Evolutionary conservation across 768 basidiomycete genomes (phyloP).

Genomic region (Antrodiella citrinella): DNA sequence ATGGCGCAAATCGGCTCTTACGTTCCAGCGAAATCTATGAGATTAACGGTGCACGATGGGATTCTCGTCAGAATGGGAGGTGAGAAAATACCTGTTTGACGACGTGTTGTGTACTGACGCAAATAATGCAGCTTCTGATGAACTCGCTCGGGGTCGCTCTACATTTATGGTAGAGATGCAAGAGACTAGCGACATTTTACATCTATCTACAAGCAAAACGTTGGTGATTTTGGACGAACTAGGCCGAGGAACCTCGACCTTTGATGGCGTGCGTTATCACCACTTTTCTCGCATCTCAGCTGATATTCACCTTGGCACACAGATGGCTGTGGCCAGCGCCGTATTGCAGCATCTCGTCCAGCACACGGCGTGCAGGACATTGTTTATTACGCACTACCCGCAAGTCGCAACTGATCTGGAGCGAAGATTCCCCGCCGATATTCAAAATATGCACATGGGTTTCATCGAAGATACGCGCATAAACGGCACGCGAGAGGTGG

Average conservation of each 20-base stretch:
- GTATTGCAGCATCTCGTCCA: slow-evolving; percentile 66
- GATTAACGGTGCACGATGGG: slow-evolving; percentile 72
- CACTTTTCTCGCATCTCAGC: neutral
- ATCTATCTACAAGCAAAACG: slow-evolving; percentile 62
- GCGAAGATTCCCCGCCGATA: slow-evolving; percentile 45
- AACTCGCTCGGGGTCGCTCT: slow-evolving; percentile 77
- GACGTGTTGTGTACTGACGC: neutral
- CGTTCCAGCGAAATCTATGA: slow-evolving; percentile 74
- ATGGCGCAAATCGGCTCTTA: slow-evolving; percentile 92
- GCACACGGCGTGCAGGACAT: slow-evolving; percentile 53
- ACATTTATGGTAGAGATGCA: slow-evolving; percentile 98
- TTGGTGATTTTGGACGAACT: slow-evolving; percentile 89
- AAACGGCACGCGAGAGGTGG: slow-evolving; percentile 72
- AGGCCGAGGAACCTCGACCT: slow-evolving; percentile 87
- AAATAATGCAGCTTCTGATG: slow-evolving; percentile 67
- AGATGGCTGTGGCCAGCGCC: slow-evolving; percentile 86
- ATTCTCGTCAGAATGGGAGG: slow-evolving; percentile 89
- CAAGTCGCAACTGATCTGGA: slow-evolving; percentile 65
- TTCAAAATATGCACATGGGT: slow-evolving; percentile 83
- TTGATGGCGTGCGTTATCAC: slow-evolving; percentile 55
- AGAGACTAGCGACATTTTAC: slow-evolving; percentile 86
- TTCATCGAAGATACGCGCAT: slow-evolving; percentile 62
- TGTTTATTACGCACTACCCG: slow-evolving; percentile 97
- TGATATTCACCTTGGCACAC: slow-evolving; percentile 21
- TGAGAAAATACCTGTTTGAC: slow-evolving; percentile 22